phyloP scores from a whole-genome alignment of 2,329 filamentous ascomycete species.

The Colletotrichum chrysophilum region DNA sequence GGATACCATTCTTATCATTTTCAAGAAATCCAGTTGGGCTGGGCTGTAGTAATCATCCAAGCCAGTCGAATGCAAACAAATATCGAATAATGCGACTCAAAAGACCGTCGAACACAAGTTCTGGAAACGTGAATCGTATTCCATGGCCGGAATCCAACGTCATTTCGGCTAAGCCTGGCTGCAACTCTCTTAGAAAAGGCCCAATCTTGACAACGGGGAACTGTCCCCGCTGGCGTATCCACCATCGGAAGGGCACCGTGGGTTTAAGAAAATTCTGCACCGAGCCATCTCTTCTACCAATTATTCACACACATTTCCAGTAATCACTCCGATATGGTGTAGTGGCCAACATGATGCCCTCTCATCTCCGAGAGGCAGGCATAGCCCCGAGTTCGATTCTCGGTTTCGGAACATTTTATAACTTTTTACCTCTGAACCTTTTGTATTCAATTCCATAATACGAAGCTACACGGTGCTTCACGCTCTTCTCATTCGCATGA shows the following conservation, averaged over 20 bases:
- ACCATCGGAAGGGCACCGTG: not conserved
- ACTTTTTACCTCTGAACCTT: not conserved
- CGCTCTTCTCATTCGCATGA: not conserved
- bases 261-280: not conserved
- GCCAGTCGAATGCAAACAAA: not conserved
- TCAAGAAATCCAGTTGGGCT: not conserved
- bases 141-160: not conserved
- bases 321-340: not conserved
- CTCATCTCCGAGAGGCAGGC: not conserved
- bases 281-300: not conserved
- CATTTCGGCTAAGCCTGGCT: not conserved
- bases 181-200: not conserved
- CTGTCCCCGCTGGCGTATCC: not conserved
- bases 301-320: accelerated
- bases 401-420: not conserved
- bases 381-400: constrained; percentile 1
- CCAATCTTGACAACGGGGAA: not conserved
- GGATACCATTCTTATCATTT: not conserved
- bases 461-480: not conserved
- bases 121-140: not conserved
- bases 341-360: not conserved
- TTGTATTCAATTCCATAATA: not conserved
- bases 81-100: not conserved
- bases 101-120: not conserved
- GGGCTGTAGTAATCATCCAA: not conserved